Percentiles rank a stretch among this genome's conserved stretches.
phyloP scores from a whole-genome alignment of 2,329 filamentous ascomycete species.

The Phaeosphaeria sp. region DNA sequence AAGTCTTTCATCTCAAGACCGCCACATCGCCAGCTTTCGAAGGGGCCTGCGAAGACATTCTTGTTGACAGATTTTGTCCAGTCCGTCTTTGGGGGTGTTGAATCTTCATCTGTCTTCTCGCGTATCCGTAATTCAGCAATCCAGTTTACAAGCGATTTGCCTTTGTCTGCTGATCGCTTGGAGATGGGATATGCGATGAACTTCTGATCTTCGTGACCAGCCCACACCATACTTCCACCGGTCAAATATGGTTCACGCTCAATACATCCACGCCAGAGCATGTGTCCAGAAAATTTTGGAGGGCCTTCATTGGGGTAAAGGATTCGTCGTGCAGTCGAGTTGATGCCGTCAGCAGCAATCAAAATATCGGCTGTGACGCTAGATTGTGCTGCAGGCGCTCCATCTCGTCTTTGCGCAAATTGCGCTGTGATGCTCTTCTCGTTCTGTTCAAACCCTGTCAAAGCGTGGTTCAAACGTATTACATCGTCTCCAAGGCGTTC shows the following conservation, averaged over 20 bases:
- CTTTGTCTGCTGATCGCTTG: conserved; percentile 42
- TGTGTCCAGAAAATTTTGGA: conserved; percentile 54
- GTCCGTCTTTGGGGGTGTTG: conserved; percentile 53
- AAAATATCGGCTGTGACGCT: conserved; percentile 44
- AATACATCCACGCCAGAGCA: conserved; percentile 55
- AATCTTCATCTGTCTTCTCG: conserved; percentile 50
- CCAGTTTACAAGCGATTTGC: conserved; percentile 55
- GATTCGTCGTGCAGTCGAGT: conserved; percentile 50
- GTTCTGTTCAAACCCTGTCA: conserved; percentile 47
- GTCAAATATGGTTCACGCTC: conserved; percentile 52
- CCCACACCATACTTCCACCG: conserved; percentile 54
- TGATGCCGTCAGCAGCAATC: conserved; percentile 55
- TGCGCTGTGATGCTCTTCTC: conserved; percentile 47
- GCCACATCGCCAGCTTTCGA: conserved; percentile 52
- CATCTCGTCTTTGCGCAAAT: conserved; percentile 41
- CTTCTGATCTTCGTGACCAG: conserved; percentile 56
- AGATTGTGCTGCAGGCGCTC: conserved; percentile 34
- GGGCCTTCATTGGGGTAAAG: conserved; percentile 55
- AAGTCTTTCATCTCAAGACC: conserved; percentile 52
- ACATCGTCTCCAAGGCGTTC: conserved; percentile 49
- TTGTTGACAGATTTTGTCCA: conserved; percentile 54
- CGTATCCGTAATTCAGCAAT: conserved; percentile 55
- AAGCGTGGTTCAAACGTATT: conserved; percentile 50
- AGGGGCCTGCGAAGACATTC: conserved; percentile 49
- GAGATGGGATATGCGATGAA: conserved; percentile 58